Percentiles rank a stretch among this genome's conserved stretches.
Conservation (phyloP, 2,329 filamentous ascomycete genomes). For the Aspergillus costaricaensis region DNA sequence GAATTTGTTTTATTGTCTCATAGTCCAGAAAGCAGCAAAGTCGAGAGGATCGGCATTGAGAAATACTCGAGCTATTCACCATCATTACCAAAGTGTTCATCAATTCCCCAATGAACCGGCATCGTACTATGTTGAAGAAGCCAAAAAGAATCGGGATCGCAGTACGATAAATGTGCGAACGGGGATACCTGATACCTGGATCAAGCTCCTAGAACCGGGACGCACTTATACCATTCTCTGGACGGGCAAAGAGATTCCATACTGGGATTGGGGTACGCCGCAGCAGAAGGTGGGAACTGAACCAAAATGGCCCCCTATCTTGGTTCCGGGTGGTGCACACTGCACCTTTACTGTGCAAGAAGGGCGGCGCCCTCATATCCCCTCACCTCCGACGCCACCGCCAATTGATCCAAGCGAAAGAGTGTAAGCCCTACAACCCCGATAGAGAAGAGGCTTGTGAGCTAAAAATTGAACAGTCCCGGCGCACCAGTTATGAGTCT, state of each 20-base stretch:
- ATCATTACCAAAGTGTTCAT: not conserved
- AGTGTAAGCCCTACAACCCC: not conserved
- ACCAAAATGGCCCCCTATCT: not conserved
- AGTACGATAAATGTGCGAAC: not conserved
- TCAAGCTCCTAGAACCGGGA: constrained; percentile 5
- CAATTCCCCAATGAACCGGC: constrained; percentile 2
- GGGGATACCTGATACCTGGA: constrained; percentile 1
- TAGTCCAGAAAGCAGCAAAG: not conserved
- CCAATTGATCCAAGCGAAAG: constrained; percentile 1
- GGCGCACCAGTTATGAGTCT: constrained; percentile 4
- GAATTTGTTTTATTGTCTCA: not conserved
- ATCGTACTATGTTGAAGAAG: constrained; percentile 1
- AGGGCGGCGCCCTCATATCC: not conserved
- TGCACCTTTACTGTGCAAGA: not conserved
- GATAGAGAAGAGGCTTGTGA: not conserved
- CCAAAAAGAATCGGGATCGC: not conserved
- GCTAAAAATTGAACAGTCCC: not conserved
- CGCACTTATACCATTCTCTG: constrained; percentile 5
- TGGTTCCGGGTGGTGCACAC: constrained; percentile 3
- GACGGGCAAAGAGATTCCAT: constrained; percentile 4
- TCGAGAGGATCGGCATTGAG: not conserved
- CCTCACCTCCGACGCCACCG: constrained; percentile 1
- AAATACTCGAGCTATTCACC: not conserved
- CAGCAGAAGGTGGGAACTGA: not conserved
- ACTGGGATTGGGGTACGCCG: constrained; percentile 3